A percentile compares a stretch with the other conserved stretches of the same genome.
phyloP scores from a whole-genome alignment of 805 yeast species.

The Ogataea kodamae region DNA sequence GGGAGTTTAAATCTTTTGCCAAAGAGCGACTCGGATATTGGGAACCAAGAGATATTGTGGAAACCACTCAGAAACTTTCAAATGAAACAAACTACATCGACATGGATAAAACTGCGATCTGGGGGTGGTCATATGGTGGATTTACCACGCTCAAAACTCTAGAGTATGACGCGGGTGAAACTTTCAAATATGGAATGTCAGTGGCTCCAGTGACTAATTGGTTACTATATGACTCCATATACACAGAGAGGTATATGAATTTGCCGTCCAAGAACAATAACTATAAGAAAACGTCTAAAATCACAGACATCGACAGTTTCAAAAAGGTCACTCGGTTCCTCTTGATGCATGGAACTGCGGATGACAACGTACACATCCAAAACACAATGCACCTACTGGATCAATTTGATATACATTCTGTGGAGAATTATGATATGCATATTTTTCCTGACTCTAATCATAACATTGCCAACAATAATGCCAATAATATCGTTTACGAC shows the following conservation, averaged over 20 bases:
- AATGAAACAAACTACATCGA: slow-evolving; percentile 47
- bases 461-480: slow-evolving; percentile 74
- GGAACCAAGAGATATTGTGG: slow-evolving; percentile 70
- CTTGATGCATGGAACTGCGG: slow-evolving; percentile 80
- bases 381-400: slow-evolving; percentile 63
- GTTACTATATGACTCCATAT: slow-evolving; percentile 70
- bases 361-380: slow-evolving; percentile 79
- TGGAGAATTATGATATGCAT: slow-evolving; percentile 81
- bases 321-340: slow-evolving; percentile 52
- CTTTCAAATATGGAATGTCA: slow-evolving; percentile 72
- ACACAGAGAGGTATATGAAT: slow-evolving; percentile 76
- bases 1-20: slow-evolving; percentile 61
- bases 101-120: slow-evolving; percentile 54
- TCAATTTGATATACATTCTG: slow-evolving; percentile 43
- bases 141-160: slow-evolving; percentile 70
- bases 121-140: slow-evolving; percentile 93
- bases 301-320: slow-evolving; percentile 42
- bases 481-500: slow-evolving; percentile 67
- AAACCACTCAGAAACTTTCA: slow-evolving; percentile 49
- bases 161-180: slow-evolving; percentile 59
- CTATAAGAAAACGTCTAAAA: slow-evolving; percentile 43
- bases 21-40: slow-evolving; percentile 59
- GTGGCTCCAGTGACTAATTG: slow-evolving; percentile 87
- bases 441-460: slow-evolving; percentile 95
- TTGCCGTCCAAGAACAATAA: slow-evolving; percentile 49